A percentile compares a stretch with the other conserved stretches of the same genome.
These are phyloP conservation scores for Dothistroma septosporum DNA, from an alignment of 2,329 filamentous ascomycete species.

Conservation along the genomic window DNA sequence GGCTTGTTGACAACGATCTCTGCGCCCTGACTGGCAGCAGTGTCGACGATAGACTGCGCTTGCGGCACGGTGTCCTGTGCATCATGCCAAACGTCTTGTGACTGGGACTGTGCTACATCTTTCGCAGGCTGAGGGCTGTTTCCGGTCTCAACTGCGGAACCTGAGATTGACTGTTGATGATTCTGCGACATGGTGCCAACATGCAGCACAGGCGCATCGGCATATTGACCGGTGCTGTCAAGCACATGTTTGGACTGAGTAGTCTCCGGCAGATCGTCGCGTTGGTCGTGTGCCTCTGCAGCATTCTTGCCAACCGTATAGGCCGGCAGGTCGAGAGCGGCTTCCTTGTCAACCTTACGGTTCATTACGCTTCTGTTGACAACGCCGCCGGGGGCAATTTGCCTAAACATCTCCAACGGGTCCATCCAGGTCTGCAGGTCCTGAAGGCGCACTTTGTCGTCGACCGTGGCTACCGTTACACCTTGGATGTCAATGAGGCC, in stretches of 20 bases:
- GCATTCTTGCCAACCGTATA: conserved; percentile 21
- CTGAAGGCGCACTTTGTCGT: conserved; percentile 57
- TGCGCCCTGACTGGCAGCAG: conserved; percentile 22
- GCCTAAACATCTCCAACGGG: conserved; percentile 62
- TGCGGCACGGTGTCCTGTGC: conserved; percentile 1
- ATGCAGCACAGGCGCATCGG: conserved; percentile 23
- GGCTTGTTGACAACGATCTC: conserved; percentile 20
- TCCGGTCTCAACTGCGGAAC: not conserved
- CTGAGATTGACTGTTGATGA: not conserved
- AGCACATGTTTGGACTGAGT: conserved; percentile 19
- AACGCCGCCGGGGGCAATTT: conserved; percentile 53
- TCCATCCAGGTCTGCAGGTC: conserved; percentile 63
- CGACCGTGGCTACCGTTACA: conserved; percentile 58
- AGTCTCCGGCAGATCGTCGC: not conserved
- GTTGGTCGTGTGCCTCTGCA: conserved; percentile 20
- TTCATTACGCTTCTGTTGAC: conserved; percentile 44
- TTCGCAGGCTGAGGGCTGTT: not conserved
- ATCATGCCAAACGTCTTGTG: conserved; percentile 2
- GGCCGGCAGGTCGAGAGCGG: conserved; percentile 18
- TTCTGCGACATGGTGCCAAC: conserved; percentile 8
- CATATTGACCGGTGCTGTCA: conserved; percentile 18
- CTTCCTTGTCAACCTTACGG: conserved; percentile 32
- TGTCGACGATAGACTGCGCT: conserved; percentile 22
- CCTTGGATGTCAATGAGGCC: conserved; percentile 61
- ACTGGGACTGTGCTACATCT: not conserved